These are phyloP conservation scores for Rhizopogon sp. DNA, from an alignment of 768 basidiomycete genomes.

Conservation along the genomic window DNA sequence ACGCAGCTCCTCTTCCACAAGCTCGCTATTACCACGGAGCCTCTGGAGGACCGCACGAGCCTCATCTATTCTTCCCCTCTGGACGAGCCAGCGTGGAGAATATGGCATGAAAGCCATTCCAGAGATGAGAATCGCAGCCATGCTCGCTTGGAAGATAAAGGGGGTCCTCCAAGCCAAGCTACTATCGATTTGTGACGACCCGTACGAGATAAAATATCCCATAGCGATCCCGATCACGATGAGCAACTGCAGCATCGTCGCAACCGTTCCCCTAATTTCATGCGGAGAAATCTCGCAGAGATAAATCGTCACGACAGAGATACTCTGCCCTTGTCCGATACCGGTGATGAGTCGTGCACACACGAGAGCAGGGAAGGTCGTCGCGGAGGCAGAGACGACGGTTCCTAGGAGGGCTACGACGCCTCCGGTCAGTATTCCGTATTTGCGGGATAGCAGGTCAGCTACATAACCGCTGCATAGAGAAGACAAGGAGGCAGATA, in stretches of 20 bases:
- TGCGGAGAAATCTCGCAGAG: slow-evolving; percentile 39
- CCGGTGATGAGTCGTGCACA: slow-evolving; percentile 43
- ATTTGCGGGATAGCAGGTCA: slow-evolving; percentile 41
- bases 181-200: slow-evolving; percentile 14
- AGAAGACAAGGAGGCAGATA: slow-evolving; percentile 37
- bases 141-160: slow-evolving; percentile 20
- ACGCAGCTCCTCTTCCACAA: slow-evolving; percentile 16
- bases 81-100: slow-evolving; percentile 25
- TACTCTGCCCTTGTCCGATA: slow-evolving; percentile 40
- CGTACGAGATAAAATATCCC: slow-evolving; percentile 26
- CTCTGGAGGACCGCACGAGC: slow-evolving; percentile 25
- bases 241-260: slow-evolving; percentile 37
- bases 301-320: slow-evolving; percentile 37
- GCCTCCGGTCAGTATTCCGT: slow-evolving; percentile 38
- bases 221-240: slow-evolving; percentile 38
- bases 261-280: slow-evolving; percentile 35
- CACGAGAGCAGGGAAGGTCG: slow-evolving; percentile 33
- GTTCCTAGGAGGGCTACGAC: slow-evolving; percentile 38
- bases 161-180: slow-evolving; percentile 24
- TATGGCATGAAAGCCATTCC: slow-evolving; percentile 21
- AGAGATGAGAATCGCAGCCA: slow-evolving; percentile 11
- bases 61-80: slow-evolving; percentile 25
- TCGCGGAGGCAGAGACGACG: slow-evolving; percentile 32
- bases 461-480: slow-evolving; percentile 37
- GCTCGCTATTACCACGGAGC: slow-evolving; percentile 8